These are phyloP conservation scores for Cystoderma amianthinum DNA, from an alignment of 768 basidiomycete genomes.

Conservation along the genomic window DNA sequence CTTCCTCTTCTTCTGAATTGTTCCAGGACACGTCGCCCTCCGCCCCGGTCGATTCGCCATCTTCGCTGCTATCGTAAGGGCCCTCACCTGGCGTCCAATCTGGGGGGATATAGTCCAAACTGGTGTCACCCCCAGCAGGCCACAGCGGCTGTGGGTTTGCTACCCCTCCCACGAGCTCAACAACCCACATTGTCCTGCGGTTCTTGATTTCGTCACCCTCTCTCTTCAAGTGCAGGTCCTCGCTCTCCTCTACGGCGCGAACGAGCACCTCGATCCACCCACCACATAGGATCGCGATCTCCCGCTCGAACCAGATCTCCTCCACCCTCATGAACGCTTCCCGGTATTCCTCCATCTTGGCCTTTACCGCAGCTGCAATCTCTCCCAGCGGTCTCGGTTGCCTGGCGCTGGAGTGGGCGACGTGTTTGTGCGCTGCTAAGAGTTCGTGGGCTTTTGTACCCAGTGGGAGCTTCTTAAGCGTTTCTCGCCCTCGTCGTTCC, in stretches of 20 bases:
- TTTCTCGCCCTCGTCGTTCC: slow-evolving; percentile 27
- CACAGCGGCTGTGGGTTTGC: slow-evolving; percentile 18
- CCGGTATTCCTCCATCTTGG: slow-evolving; percentile 47
- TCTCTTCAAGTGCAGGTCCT: slow-evolving; percentile 29
- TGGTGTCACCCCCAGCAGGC: slow-evolving; percentile 22
- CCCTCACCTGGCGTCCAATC: slow-evolving; percentile 39
- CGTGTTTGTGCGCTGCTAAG: slow-evolving; percentile 39
- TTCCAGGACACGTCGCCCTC: slow-evolving; percentile 36
- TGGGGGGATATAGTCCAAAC: slow-evolving; percentile 31
- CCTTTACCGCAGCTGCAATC: slow-evolving; percentile 42
- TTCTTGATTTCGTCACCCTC: slow-evolving; percentile 23
- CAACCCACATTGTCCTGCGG: slow-evolving; percentile 29
- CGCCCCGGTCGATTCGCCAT: slow-evolving; percentile 25
- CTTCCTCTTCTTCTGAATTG: slow-evolving; percentile 28
- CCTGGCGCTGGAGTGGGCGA: slow-evolving; percentile 39
- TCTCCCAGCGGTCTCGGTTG: slow-evolving; percentile 33
- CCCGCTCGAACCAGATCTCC: slow-evolving; percentile 42
- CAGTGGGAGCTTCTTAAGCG: slow-evolving; percentile 17
- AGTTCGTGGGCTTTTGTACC: slow-evolving; percentile 33
- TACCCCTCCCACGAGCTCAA: slow-evolving; percentile 36
- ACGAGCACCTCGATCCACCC: slow-evolving; percentile 56
- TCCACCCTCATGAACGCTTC: slow-evolving; percentile 42
- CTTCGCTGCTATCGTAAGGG: slow-evolving; percentile 13
- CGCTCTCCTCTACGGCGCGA: slow-evolving; percentile 35
- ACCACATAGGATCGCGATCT: slow-evolving; percentile 43